A percentile compares a stretch with the other conserved stretches of the same genome.
These are phyloP conservation scores for Quercus variabilis DNA, from an alignment of 306 rosid genomes.

Conservation along the genomic window DNA sequence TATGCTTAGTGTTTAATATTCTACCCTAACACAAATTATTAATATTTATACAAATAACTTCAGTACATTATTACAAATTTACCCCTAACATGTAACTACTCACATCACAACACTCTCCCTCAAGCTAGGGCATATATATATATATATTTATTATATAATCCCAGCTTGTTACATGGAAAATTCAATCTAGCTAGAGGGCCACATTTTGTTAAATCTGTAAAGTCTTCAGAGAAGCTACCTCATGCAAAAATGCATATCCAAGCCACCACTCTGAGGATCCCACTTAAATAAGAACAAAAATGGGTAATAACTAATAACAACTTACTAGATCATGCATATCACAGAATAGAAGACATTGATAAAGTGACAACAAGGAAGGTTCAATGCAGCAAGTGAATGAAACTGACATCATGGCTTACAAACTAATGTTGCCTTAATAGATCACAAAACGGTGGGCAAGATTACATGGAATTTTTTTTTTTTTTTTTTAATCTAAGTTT, in stretches of 20 bases:
- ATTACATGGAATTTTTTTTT: background rate
- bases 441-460: background rate
- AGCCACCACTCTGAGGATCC: background rate
- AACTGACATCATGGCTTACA: background rate
- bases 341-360: background rate
- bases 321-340: background rate
- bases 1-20: no score
- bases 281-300: background rate
- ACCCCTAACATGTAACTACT: no score
- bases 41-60: no score
- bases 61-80: no score
- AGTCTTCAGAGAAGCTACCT: background rate
- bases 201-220: no score
- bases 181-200: no score
- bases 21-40: no score
- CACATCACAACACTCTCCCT: no score
- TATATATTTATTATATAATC: no score
- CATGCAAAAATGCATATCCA: background rate
- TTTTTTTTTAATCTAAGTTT: no score
- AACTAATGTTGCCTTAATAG: background rate
- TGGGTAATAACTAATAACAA: background rate
- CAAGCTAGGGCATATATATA: no score
- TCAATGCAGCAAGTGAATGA: background rate
- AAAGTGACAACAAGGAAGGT: background rate
- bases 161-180: no score